A percentile compares a stretch with the other conserved stretches of the same genome.
Conservation (phyloP, 352 stramenopile genomes). For the Pythium aphanidermatum region DNA sequence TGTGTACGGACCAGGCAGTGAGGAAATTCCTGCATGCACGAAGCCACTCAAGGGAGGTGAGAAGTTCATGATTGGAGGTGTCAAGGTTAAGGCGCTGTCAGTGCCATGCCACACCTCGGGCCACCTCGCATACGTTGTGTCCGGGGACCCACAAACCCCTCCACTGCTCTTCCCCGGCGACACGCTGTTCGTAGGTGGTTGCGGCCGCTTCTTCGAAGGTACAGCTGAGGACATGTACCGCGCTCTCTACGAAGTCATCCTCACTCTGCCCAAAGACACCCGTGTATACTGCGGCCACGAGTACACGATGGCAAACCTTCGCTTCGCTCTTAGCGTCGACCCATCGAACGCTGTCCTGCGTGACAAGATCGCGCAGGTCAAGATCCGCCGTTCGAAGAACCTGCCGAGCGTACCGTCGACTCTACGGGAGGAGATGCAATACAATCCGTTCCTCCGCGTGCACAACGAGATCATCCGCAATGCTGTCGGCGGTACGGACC, state of each 20-base stretch:
- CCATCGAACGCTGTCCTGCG: conserved; percentile 84
- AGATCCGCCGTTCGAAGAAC: conserved; percentile 70
- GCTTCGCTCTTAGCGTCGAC: conserved; percentile 91
- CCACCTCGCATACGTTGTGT: conserved; percentile 85
- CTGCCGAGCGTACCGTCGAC: conserved; percentile 91
- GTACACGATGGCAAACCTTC: conserved; percentile 92
- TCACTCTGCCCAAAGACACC: conserved; percentile 80
- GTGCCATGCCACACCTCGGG: conserved; percentile 82
- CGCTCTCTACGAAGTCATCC: conserved; percentile 82
- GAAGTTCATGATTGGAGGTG: conserved; percentile 72
- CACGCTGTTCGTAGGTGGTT: conserved; percentile 83
- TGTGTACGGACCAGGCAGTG: conserved; percentile 62
- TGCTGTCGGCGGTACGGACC: conserved; percentile 68
- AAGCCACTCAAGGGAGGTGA: conserved; percentile 63
- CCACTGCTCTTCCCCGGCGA: conserved; percentile 84
- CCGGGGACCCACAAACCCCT: conserved; percentile 63
- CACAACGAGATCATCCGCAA: conserved; percentile 81
- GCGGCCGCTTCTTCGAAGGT: conserved; percentile 86
- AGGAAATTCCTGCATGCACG: conserved; percentile 75
- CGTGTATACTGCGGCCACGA: conserved; percentile 88
- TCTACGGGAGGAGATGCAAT: conserved; percentile 81
- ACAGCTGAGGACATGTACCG: conserved; percentile 86
- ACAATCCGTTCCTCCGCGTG: conserved; percentile 83
- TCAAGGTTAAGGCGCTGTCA: conserved; percentile 65
- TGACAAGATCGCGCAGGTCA: conserved; percentile 83